Base-by-base conservation (phyloP, 2,329 filamentous ascomycete species). In the Arthrinium phaeospermum region DNA sequence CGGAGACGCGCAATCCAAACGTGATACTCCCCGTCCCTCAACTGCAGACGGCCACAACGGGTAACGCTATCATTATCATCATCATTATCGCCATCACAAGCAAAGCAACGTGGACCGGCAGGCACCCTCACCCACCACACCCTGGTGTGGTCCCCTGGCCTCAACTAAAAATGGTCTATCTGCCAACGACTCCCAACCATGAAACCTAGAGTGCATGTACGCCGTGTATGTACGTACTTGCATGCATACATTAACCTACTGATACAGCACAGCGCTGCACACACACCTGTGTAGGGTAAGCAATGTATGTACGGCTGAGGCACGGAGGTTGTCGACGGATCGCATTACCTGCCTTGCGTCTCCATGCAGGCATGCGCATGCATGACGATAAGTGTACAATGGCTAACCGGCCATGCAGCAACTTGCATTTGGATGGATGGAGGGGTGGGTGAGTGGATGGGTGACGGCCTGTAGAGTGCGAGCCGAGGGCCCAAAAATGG, bases 331-430 rank as follows among this genome's bases (percentile, higher is more conserved):
- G n/a, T 61, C 67, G 70, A 68, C 67, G 72, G 70, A 71, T 73
- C 51, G 70, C 70, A 70, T 70, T 49, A 73, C 72, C 69, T 73
- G 67, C 72, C 67, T 71, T 70, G 68, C 53, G 22, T 64, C 57
- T 41, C 57, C 57, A 64, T 64, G 57, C 57, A 64, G 57, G 57
- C 57, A 61, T 70, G 70, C 41, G 67, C 70, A 71, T 71, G 72
- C 67, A 71, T 71, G 67, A 70, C 46, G 67, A 69, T 69, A 49
- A 49, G 45, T 49, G 67, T 49, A 64, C 57, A 64, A 64, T 64
- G 19, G 57, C 57, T 64, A 64, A 64, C 57, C 57, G 57, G 30
- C 57, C 57, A 64, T 64, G 57, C 57, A 64, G 57, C 57, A 37
- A 30, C 30, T 41, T 61, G 34, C 57, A 41, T 37, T 41, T 64